Base-by-base conservation (phyloP, 768 basidiomycete species). In the Chalciporus chontae region DNA sequence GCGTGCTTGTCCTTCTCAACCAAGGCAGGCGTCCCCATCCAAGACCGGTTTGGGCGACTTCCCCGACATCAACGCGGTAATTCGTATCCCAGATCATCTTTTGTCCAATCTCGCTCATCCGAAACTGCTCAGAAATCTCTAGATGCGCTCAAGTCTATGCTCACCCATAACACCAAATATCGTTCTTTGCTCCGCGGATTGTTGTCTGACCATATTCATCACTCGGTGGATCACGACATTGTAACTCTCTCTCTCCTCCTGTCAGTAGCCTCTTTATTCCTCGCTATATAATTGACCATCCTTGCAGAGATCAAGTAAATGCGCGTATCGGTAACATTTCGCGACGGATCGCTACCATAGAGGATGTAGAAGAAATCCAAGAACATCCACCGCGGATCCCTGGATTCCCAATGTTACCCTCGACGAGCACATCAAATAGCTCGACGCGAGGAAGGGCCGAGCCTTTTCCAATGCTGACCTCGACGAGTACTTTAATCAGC, bases 291-390 rank as follows among this genome's bases (percentile, higher is more conserved):
- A 26, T 8, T 41, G 4, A 8, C 11, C 21, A 10, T 32, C 52
- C n/a, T 31, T 40, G 6, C 18, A 77, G 77, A 46, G 56, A 63
- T n/a, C 55, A 68, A 27, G 45, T 70, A 8, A 65, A 70, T 18
- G 62, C 65, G 36, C 73, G 79, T 0, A 71, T 77, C 14, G 51
- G 57, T 11, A 69, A 67, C 8, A 67, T 80, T 21, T 68, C 70
- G 32, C 59, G 65, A 29, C 60, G 68, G 26, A 64, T 79, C 29
- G 57, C 53, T 9, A 45, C 57, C 19, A 13, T 53, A 11, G 52
- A 59, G 1, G 13, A 18, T 6, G 19, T 38, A 13, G 40, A 58
- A 23, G 47, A 50, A 1, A 18, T 37, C 24, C 54, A 51, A 0
- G 34, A 40, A 2, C 43, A 23, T 14, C 18, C 4, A 19, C 43